Conservation (phyloP, 345 rosid species). For the Fremontodendron californicum region DNA sequence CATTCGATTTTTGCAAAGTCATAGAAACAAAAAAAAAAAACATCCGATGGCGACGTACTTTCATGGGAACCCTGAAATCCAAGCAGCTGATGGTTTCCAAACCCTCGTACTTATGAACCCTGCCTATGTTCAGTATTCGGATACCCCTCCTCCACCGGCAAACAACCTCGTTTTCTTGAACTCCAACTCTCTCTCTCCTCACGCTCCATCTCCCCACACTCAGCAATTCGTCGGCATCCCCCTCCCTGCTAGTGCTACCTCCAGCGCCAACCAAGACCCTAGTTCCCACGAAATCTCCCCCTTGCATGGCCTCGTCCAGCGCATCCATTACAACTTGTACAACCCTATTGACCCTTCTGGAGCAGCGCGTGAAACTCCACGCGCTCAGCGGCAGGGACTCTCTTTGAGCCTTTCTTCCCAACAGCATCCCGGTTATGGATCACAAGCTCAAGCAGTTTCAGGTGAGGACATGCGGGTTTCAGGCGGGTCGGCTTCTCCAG, state of each 20-base stretch:
- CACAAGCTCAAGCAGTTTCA: conserved; percentile 39
- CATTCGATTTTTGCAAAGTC: conserved; percentile 6
- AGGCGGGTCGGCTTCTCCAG: conserved; percentile 58
- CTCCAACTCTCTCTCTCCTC: conserved; percentile 41
- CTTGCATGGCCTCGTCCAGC: conserved; percentile 78
- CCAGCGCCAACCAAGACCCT: conserved; percentile 44
- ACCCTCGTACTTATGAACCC: conserved; percentile 98
- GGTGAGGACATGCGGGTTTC: conserved; percentile 51
- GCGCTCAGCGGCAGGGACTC: conserved; percentile 75
- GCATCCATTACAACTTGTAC: conserved; percentile 74
- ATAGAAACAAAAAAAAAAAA: background rate
- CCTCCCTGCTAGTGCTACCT: conserved; percentile 36
- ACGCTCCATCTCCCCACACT: conserved; percentile 51
- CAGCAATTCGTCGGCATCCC: conserved; percentile 91
- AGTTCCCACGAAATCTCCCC: conserved; percentile 42
- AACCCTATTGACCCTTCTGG: conserved; percentile 46
- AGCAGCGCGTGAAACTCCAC: conserved; percentile 63
- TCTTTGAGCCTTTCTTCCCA: conserved; percentile 88
- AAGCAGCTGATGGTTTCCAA: conserved; percentile 72
- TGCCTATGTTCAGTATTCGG: conserved; percentile 75
- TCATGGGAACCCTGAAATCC: conserved; percentile 76
- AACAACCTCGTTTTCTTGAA: conserved; percentile 51
- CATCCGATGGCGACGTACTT: conserved; percentile 76
- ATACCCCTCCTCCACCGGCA: conserved; percentile 42
- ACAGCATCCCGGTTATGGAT: conserved; percentile 63